These are phyloP conservation scores for Boletus barrowsii DNA, from an alignment of 768 basidiomycete genomes.

Conservation along the genomic window DNA sequence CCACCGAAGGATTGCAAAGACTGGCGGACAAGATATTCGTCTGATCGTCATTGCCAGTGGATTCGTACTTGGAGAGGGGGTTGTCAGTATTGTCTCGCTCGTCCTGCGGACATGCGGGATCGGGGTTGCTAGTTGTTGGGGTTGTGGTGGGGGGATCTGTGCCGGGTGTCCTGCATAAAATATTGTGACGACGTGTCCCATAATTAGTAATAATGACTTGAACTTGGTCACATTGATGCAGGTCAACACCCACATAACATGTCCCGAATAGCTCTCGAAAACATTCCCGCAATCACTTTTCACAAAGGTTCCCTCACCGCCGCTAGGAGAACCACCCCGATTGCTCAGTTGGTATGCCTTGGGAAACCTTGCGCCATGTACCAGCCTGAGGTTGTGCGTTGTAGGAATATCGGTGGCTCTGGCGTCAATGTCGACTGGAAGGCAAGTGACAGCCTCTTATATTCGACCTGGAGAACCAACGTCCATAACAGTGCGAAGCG, in stretches of 20 bases:
- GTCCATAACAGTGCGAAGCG: conserved; percentile 69
- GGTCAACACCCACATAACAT: conserved; percentile 30
- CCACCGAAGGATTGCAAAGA: conserved; percentile 47
- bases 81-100: conserved; percentile 79
- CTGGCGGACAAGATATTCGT: conserved; percentile 57
- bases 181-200: not conserved
- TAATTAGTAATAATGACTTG: not conserved
- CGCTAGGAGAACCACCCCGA: conserved; percentile 60
- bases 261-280: conserved; percentile 69
- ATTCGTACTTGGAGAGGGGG: conserved; percentile 94
- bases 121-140: conserved; percentile 79
- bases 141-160: conserved; percentile 76
- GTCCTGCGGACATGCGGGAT: conserved; percentile 71
- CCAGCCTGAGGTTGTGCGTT: conserved; percentile 83
- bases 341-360: conserved; percentile 77
- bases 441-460: conserved; percentile 39
- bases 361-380: conserved; percentile 76
- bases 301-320: conserved; percentile 66
- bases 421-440: conserved; percentile 91
- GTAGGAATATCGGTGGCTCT: conserved; percentile 71
- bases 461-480: conserved; percentile 8
- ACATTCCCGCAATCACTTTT: conserved; percentile 75
- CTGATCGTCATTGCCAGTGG: conserved; percentile 90
- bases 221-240: no score
- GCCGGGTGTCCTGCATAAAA: conserved; percentile 55